phyloP scores from a whole-genome alignment of 176 grass and related monocot species.

The Rhynchospora pubera region DNA sequence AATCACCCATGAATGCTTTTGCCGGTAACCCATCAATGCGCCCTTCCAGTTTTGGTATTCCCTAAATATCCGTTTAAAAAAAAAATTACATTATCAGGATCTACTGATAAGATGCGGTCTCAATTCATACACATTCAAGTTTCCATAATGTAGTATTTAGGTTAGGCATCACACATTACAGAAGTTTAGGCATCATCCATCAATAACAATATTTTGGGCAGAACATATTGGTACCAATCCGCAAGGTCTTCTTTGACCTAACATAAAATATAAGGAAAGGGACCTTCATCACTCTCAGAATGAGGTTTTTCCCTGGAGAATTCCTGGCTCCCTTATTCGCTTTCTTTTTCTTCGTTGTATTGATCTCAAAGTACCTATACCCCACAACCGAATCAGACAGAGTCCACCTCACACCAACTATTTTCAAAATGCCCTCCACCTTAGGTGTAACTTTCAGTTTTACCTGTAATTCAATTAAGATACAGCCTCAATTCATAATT shows the following conservation, averaged over 20 bases:
- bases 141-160: background rate
- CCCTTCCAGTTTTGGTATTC: conserved; percentile 76
- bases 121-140: background rate
- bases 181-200: background rate
- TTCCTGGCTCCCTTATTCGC: conserved; percentile 37
- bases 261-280: conserved; percentile 1
- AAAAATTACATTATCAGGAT: background rate
- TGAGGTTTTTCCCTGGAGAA: conserved; percentile 45
- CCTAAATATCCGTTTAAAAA: conserved; percentile 30
- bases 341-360: conserved; percentile 69
- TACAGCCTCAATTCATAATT: background rate
- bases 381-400: conserved; percentile 86
- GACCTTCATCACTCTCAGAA: conserved; percentile 87
- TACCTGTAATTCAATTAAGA: conserved; percentile 43
- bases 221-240: background rate
- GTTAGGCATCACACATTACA: background rate
- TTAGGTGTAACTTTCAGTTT: conserved; percentile 94
- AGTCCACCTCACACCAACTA: conserved; percentile 84
- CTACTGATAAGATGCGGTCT: background rate
- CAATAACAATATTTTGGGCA: background rate
- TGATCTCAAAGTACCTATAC: conserved; percentile 73
- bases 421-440: conserved; percentile 80
- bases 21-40: conserved; percentile 58
- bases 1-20: conserved; percentile 65
- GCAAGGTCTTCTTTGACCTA: background rate